Percentiles rank a stretch among this genome's conserved stretches.
These are phyloP conservation scores for Coix lacrymajobi DNA, from an alignment of 176 grass and related monocot genomes.

Conservation along the genomic window DNA sequence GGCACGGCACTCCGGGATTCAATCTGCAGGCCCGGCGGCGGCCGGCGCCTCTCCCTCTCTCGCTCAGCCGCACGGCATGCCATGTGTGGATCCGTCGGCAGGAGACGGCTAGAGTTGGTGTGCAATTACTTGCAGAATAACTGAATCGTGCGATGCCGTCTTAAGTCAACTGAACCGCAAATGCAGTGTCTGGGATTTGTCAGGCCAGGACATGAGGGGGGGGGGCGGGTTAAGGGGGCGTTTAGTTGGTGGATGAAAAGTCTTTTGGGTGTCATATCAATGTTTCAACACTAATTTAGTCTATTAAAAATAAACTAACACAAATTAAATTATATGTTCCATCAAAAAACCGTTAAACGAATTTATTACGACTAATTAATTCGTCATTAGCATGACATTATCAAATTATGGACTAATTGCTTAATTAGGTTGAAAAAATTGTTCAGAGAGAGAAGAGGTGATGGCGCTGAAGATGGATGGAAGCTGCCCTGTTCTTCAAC, in stretches of 20 bases:
- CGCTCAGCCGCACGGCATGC: background rate
- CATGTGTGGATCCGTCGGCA: background rate
- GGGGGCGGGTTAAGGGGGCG: too few species aligned
- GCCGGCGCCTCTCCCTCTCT: background rate
- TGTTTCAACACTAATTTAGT: too few species aligned
- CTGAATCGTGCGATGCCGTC: background rate
- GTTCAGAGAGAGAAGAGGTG: background rate
- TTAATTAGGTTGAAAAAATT: too few species aligned
- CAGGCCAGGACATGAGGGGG: background rate
- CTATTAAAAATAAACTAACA: too few species aligned
- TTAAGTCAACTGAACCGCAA: background rate
- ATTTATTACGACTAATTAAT: too few species aligned
- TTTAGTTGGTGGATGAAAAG: too few species aligned
- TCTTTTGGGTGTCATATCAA: too few species aligned
- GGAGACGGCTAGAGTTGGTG: slow-evolving; percentile 13
- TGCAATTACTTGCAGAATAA: slow-evolving; percentile 22
- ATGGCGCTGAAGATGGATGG: background rate
- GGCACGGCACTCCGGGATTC: slow-evolving; percentile 12
- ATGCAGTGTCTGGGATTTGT: background rate
- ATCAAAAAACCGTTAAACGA: too few species aligned
- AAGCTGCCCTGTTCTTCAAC: background rate
- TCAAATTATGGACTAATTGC: too few species aligned
- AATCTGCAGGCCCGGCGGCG: slow-evolving; percentile 15
- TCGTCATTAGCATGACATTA: too few species aligned
- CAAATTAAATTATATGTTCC: too few species aligned